phyloP scores from a whole-genome alignment of 2,329 filamentous ascomycete genomes.

The Fusarium euwallaceae region DNA sequence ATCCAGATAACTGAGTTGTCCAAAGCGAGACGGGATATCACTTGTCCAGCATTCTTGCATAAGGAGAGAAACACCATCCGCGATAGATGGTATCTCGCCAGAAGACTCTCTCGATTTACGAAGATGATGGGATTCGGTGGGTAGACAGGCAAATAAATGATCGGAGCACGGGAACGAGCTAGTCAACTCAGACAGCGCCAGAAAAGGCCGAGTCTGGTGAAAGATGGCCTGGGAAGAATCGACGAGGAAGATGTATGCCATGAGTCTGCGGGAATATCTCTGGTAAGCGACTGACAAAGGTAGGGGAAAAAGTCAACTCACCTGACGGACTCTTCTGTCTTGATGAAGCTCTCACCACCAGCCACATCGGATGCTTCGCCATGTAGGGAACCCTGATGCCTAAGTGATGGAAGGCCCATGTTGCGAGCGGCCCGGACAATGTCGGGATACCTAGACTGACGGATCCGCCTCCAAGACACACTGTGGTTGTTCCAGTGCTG shows the following conservation, averaged over 20 bases:
- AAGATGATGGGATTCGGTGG: neutral
- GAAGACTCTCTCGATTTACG: neutral
- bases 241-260: neutral
- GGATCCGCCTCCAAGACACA: neutral
- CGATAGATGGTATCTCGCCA: neutral
- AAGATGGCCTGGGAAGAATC: neutral
- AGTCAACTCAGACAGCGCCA: neutral
- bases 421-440: neutral
- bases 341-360: neutral
- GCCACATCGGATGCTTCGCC: neutral
- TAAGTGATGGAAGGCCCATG: neutral
- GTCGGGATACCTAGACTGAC: neutral
- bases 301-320: neutral
- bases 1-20: neutral
- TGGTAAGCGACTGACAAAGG: neutral
- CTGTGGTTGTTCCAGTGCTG: neutral
- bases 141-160: neutral
- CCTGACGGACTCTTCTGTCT: neutral
- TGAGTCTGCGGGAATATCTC: neutral
- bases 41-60: neutral
- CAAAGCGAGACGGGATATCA: neutral
- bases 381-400: neutral
- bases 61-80: neutral
- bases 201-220: neutral
- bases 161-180: neutral